Percentiles rank a stretch among this genome's conserved stretches.
These are phyloP conservation scores for Kondoa subrosea DNA, from an alignment of 768 basidiomycete genomes.

Conservation along the genomic window DNA sequence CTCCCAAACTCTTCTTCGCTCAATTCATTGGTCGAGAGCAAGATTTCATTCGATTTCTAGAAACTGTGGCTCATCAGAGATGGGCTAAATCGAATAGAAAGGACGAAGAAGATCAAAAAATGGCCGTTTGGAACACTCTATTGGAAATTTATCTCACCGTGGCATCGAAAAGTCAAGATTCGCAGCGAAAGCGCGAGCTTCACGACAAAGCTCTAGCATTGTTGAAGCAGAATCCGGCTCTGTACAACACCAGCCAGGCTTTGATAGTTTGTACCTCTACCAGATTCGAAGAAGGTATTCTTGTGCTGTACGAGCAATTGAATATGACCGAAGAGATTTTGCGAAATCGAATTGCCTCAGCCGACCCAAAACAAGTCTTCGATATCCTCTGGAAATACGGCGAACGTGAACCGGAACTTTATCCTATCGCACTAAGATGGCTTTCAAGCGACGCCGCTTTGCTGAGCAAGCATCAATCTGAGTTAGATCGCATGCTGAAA, in stretches of 20 bases:
- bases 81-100: slow-evolving; percentile 45
- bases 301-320: slow-evolving; percentile 78
- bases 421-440: slow-evolving; percentile 74
- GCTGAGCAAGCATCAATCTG: slow-evolving; percentile 50
- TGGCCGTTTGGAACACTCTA: slow-evolving; percentile 79
- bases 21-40: slow-evolving; percentile 80
- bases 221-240: slow-evolving; percentile 41
- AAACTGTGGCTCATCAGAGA: slow-evolving; percentile 58
- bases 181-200: slow-evolving; percentile 29
- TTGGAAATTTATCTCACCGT: slow-evolving; percentile 66
- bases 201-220: slow-evolving; percentile 57
- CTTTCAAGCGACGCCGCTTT: slow-evolving; percentile 65
- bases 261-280: slow-evolving; percentile 82
- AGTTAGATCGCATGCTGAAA: slow-evolving; percentile 55
- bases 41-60: slow-evolving; percentile 71
- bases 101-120: slow-evolving; percentile 12
- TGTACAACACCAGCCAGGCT: slow-evolving; percentile 79
- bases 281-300: slow-evolving; percentile 63
- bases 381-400: slow-evolving; percentile 60
- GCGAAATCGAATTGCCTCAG: slow-evolving; percentile 39
- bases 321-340: slow-evolving; percentile 94
- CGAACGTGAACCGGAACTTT: slow-evolving; percentile 49
- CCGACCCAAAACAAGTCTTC: slow-evolving; percentile 44
- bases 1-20: slow-evolving; percentile 62
- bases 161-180: slow-evolving; percentile 35